phyloP scores from a whole-genome alignment of 2,329 filamentous ascomycete genomes.

The Fusarium mangiferae region DNA sequence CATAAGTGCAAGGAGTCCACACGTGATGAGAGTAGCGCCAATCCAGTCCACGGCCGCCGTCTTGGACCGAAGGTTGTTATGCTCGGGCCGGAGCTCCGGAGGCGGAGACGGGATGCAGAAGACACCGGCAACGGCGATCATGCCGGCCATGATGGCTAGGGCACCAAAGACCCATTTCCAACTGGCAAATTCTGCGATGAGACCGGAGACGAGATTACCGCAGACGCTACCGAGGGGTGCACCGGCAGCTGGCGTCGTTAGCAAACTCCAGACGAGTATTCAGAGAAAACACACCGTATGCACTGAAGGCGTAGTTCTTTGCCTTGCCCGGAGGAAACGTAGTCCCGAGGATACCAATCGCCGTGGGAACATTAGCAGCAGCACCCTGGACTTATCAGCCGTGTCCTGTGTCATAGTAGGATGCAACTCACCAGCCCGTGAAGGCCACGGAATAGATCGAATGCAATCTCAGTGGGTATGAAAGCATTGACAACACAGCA shows the following conservation, averaged over 20 bases:
- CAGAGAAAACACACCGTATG: conserved; percentile 59
- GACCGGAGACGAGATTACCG: conserved; percentile 71
- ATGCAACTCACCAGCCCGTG: conserved; percentile 64
- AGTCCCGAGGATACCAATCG: conserved; percentile 74
- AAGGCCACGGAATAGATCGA: conserved; percentile 73
- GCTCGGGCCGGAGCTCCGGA: conserved; percentile 37
- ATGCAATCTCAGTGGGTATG: conserved; percentile 72
- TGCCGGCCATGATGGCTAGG: conserved; percentile 67
- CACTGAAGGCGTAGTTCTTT: conserved; percentile 76
- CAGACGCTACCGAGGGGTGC: conserved; percentile 72
- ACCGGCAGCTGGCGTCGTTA: conserved; percentile 60
- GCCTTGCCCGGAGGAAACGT: conserved; percentile 74
- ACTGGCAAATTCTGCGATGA: conserved; percentile 69
- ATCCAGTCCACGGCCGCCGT: conserved; percentile 70
- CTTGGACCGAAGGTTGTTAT: conserved; percentile 48
- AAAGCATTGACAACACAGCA: conserved; percentile 71
- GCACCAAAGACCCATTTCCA: conserved; percentile 78
- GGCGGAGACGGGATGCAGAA: conserved; percentile 68
- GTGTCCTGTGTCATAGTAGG: no score
- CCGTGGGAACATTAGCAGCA: conserved; percentile 76
- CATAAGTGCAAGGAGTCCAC: conserved; percentile 69
- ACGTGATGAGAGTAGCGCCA: conserved; percentile 71
- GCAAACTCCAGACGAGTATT: background rate
- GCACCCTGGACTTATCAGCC: conserved; percentile 57
- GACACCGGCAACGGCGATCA: conserved; percentile 66